phyloP scores from a whole-genome alignment of 495 filamentous ascomycete species.

The Hyaloscypha variabilis region DNA sequence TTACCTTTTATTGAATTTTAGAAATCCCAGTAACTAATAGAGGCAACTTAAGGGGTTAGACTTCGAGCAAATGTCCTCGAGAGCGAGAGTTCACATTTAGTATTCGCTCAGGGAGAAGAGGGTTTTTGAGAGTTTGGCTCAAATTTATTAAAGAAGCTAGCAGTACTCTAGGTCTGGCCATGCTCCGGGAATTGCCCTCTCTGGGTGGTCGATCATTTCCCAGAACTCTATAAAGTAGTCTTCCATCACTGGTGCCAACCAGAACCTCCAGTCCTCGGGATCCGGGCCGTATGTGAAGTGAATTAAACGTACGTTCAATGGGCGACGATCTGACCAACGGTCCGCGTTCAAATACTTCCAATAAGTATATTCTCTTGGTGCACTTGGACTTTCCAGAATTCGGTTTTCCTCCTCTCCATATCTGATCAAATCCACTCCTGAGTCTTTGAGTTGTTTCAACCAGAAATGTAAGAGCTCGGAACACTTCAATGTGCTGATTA shows the following conservation, averaged over 20 bases:
- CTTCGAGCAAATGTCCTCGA: no score
- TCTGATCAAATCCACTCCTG: neutral
- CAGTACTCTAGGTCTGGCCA: no score
- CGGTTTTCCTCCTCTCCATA: neutral
- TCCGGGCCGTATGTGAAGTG: neutral
- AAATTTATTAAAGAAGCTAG: no score
- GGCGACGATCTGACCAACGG: neutral
- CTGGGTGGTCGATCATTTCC: slow-evolving; percentile 1
- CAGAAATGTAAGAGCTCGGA: neutral
- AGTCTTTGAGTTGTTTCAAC: neutral
- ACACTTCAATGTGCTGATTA: neutral
- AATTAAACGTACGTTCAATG: neutral
- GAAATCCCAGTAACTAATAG: no score
- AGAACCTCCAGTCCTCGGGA: neutral
- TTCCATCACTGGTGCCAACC: neutral
- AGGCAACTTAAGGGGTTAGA: no score
- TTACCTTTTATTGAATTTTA: no score
- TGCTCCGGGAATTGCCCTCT: neutral
- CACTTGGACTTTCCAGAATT: neutral
- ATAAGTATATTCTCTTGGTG: no score
- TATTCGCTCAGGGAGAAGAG: no score
- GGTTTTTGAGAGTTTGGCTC: no score
- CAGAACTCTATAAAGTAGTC: neutral
- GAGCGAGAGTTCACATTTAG: no score
- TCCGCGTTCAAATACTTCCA: neutral